Evolutionary conservation across 2,329 filamentous ascomycete species (phyloP), one percentile per base, ranked within the genome.

Genomic region (Cladorrhinum sp.): DNA sequence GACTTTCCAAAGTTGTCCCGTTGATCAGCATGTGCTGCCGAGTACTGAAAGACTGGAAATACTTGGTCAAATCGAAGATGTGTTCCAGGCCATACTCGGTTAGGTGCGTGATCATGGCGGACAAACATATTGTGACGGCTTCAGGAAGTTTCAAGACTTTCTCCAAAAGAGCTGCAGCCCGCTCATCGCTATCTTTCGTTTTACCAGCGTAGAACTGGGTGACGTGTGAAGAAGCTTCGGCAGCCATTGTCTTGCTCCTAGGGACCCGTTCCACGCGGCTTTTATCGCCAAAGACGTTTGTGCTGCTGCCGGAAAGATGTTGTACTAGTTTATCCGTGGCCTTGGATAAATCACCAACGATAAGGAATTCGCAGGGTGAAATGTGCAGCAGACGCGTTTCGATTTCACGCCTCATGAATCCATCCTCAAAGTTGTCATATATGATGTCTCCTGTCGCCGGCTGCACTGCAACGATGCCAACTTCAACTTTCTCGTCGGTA

Each of bases 351-450:
- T 95, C 87, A 13, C 95, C 95, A 1, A 99, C 91, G 50, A 99
- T 89, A 29, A 99, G 81, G 63, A 99, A 92, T 73, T 99, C 95
- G 75, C 93, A 96, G 0, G 95, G 95, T 0, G 93, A 92, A 66
- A 99, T 96, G 72, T 99, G 95, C 27, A 99, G 79, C 24, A 99
- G 78, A n/a, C 95, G 81, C 0, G 95, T 99, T 76, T 99, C 95
- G 32, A 99, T 90, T 72, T 99, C 95, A 69, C 89, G 92, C 53
- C 95, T 84, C 93, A 99, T 96, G 76, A 98, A 98, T 1, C 93
- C 92, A 70, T 99, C 95, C 68, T 98, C 92, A 68, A 99, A 99
- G 61, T 89, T 87, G 70, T 99, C 95, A 69, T 97, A 96, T 59
- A 98, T 89, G 68, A 99, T 92, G 73, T 98, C 93, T 59, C 95